These are phyloP conservation scores for Venturia nashicola DNA, from an alignment of 2,329 filamentous ascomycete species.

Conservation along the genomic window DNA sequence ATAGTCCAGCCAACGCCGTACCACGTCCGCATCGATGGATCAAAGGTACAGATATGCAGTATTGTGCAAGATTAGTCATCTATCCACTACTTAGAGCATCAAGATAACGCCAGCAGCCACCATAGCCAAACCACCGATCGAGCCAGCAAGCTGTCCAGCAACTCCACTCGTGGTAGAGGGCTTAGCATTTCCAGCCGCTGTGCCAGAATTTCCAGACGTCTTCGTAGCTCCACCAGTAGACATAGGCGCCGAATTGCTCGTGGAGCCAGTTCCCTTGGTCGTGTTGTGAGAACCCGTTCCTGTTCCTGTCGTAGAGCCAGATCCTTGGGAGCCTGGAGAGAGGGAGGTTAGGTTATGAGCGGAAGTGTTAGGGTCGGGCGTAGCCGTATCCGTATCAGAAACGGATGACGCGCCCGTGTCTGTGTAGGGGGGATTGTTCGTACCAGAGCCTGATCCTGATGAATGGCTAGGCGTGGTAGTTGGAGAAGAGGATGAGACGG, in stretches of 20 bases:
- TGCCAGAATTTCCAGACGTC: neutral
- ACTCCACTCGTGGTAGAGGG: neutral
- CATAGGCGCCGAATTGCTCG: neutral
- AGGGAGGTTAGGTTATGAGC: neutral
- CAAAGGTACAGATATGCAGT: neutral
- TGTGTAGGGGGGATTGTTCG: neutral
- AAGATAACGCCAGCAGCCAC: slow-evolving; percentile 2
- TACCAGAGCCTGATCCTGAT: neutral
- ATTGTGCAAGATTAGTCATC: neutral
- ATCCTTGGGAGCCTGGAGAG: neutral
- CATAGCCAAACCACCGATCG: neutral
- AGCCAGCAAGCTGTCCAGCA: neutral
- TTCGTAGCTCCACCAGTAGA: neutral
- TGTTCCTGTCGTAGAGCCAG: neutral
- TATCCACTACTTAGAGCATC: neutral
- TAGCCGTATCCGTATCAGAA: neutral
- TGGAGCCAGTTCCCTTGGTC: neutral
- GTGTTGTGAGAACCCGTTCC: neutral
- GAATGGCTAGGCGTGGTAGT: neutral
- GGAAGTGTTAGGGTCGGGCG: neutral
- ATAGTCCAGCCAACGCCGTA: neutral
- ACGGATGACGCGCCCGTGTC: neutral
- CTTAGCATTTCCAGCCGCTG: neutral
- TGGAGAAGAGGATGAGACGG: neutral
- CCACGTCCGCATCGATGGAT: neutral